phyloP scores from a whole-genome alignment of 192 early-diverging fungal species.

The Backusella circina region DNA sequence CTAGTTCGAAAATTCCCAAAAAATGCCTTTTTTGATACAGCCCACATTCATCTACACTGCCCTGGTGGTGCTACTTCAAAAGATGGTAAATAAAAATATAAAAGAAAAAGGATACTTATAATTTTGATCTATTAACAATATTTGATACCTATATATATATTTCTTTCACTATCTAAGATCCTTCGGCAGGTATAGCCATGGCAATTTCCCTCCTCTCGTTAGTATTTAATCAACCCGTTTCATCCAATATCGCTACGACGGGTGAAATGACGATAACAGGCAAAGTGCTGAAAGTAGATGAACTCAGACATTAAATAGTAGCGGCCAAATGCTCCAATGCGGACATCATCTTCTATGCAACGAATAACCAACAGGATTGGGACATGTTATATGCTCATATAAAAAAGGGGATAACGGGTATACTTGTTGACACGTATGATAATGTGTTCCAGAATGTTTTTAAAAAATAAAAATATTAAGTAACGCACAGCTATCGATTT shows the following conservation, averaged over 20 bases:
- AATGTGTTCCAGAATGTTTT: slow-evolving; percentile 60
- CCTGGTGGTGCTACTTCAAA: slow-evolving; percentile 97
- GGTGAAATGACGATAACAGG: slow-evolving; percentile 97
- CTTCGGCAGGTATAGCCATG: slow-evolving; percentile 94
- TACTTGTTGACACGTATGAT: slow-evolving; percentile 80
- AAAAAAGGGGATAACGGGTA: slow-evolving; percentile 79
- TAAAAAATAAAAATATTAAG: slow-evolving; percentile 28
- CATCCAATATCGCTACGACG: slow-evolving; percentile 91
- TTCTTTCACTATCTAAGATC: slow-evolving; percentile 46
- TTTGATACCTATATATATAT: background rate
- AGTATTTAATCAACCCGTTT: slow-evolving; percentile 70
- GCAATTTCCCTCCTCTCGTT: slow-evolving; percentile 89
- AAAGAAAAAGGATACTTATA: background rate
- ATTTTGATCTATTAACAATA: background rate
- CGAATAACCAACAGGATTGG: slow-evolving; percentile 88
- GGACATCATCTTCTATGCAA: slow-evolving; percentile 86
- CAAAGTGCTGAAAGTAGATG: slow-evolving; percentile 93
- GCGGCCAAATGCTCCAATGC: slow-evolving; percentile 92
- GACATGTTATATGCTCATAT: slow-evolving; percentile 89
- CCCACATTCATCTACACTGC: slow-evolving; percentile 89
- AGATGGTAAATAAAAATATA: no score
- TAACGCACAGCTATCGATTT: slow-evolving; percentile 1
- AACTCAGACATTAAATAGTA: slow-evolving; percentile 94
- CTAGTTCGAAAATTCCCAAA: slow-evolving; percentile 69
- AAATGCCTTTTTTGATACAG: slow-evolving; percentile 89